These are phyloP conservation scores for Cladophialophora carrionii DNA, from an alignment of 2,329 filamentous ascomycete species.

Conservation along the genomic window DNA sequence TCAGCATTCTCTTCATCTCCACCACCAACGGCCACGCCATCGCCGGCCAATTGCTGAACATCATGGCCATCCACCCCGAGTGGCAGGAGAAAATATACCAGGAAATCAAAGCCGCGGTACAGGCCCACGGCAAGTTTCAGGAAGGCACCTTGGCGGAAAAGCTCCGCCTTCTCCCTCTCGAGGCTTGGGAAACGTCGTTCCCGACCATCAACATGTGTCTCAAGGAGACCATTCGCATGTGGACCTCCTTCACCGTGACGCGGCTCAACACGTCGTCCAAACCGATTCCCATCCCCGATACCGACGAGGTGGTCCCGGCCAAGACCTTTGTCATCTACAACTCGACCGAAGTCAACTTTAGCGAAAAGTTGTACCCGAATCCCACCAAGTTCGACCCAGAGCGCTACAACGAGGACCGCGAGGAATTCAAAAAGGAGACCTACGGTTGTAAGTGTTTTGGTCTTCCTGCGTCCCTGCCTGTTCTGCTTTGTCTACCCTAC, in stretches of 20 bases:
- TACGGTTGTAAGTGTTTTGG: not conserved
- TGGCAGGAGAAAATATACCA: not conserved
- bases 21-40: not conserved
- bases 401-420: not conserved
- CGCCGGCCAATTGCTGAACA: not conserved
- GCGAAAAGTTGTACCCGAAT: not conserved
- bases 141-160: not conserved
- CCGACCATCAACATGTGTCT: not conserved
- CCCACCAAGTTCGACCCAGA: slow-evolving; percentile 1
- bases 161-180: not conserved
- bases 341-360: slow-evolving; percentile 1
- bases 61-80: not conserved
- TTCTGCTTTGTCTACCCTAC: too few relatives aligned
- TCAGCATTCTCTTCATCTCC: not conserved
- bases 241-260: not conserved
- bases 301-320: not conserved
- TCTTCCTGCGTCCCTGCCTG: not conserved
- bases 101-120: not conserved
- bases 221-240: not conserved
- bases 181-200: not conserved
- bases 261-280: not conserved
- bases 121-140: not conserved
- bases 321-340: slow-evolving; percentile 3
- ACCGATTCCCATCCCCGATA: not conserved
- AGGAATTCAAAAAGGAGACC: not conserved